Evolutionary conservation across 2,329 filamentous ascomycete genomes (phyloP).

Genomic region (Alternaria triticina): DNA sequence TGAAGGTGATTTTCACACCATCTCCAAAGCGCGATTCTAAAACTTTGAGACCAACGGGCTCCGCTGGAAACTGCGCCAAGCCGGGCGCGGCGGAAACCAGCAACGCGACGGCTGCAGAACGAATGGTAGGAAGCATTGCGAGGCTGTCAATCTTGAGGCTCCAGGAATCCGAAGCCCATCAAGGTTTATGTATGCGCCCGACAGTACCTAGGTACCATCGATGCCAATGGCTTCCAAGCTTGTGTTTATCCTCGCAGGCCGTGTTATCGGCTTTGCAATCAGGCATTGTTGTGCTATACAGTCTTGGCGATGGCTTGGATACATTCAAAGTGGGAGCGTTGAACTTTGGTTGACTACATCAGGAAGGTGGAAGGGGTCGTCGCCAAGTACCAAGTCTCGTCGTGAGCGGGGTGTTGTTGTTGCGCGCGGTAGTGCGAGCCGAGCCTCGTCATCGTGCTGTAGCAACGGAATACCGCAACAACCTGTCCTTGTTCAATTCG

Average conservation of each 20-base stretch:
- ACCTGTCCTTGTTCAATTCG: neutral
- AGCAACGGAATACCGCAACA: neutral
- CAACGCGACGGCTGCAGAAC: slow-evolving; percentile 8
- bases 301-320: slow-evolving; percentile 4
- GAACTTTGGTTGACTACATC: slow-evolving; percentile 1
- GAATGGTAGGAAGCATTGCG: slow-evolving; percentile 6
- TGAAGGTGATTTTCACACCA: slow-evolving; percentile 33
- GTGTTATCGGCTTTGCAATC: neutral
- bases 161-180: neutral
- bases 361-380: slow-evolving; percentile 2
- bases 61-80: slow-evolving; percentile 21
- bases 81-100: slow-evolving; percentile 7
- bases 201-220: neutral
- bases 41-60: slow-evolving; percentile 19
- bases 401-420: slow-evolving; percentile 5
- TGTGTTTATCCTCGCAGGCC: neutral
- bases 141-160: neutral
- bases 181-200: slow-evolving; percentile 1
- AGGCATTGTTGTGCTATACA: neutral
- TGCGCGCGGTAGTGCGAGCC: neutral
- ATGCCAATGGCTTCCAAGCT: slow-evolving; percentile 5
- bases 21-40: slow-evolving; percentile 27
- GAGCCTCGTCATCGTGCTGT: neutral
- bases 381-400: slow-evolving; percentile 6
- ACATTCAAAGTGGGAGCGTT: neutral